Conservation (phyloP, 345 rosid species). For the Heritiera fomes region DNA sequence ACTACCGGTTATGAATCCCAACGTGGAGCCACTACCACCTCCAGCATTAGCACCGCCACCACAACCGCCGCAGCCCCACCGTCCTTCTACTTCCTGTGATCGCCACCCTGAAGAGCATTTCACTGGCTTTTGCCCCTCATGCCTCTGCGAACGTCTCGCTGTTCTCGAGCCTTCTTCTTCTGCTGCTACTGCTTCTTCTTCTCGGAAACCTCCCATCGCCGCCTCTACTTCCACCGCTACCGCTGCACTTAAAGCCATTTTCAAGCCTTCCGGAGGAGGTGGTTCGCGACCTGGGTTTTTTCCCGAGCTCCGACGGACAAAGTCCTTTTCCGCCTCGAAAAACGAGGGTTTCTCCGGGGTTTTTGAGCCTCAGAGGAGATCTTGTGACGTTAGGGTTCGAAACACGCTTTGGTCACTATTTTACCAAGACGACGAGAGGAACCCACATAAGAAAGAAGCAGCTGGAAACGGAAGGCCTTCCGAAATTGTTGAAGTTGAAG, state of each 20-base stretch:
- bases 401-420: constrained; percentile 80
- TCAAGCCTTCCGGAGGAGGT: constrained; percentile 42
- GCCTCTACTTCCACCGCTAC: constrained; percentile 32
- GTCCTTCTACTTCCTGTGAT: constrained; percentile 81
- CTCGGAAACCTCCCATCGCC: constrained; percentile 57
- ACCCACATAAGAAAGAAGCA: constrained; percentile 35
- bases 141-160: constrained; percentile 96
- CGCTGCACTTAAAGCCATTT: constrained; percentile 58
- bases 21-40: constrained; percentile 49
- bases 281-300: constrained; percentile 42
- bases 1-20: constrained; percentile 86
- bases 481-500: constrained; percentile 41
- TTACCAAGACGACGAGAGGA: constrained; percentile 60
- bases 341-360: constrained; percentile 84
- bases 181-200: constrained; percentile 46
- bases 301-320: constrained; percentile 89
- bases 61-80: constrained; percentile 81
- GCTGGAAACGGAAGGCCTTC: constrained; percentile 19
- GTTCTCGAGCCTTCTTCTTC: constrained; percentile 52
- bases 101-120: constrained; percentile 87
- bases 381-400: constrained; percentile 92
- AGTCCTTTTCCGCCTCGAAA: constrained; percentile 91
- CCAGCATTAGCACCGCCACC: constrained; percentile 31
- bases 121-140: constrained; percentile 93
- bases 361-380: constrained; percentile 94